Base-by-base conservation (phyloP, 1,139 yeast species). In the Pichia sp. region DNA sequence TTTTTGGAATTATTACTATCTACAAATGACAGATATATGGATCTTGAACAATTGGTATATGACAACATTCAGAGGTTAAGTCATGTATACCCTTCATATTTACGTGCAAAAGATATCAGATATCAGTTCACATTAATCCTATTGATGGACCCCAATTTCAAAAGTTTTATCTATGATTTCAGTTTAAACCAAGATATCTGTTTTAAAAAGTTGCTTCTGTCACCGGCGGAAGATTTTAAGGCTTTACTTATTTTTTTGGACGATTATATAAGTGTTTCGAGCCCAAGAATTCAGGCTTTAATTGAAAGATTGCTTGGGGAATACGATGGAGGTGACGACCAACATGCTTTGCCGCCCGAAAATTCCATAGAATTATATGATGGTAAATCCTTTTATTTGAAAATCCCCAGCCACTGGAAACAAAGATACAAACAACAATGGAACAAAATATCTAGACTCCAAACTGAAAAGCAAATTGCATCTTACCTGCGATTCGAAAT, bases 61-160 rank as follows among this genome's bases (percentile, higher is more conserved):
- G 59, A 56, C 33, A 44, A 54, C 41, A 39, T 56, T 9, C 52
- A 49, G 33, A 41, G 62, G 37, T 40, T 58, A 3, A 36, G 44
- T 7, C 55, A 56, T 41, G 53, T 55, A 3, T 59, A 56, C 44
- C 55, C 59, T 8, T 56, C 61, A 4, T 55, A 49, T 44, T 16
- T 16, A 16, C 23, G 23, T 16, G 23, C 23, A 4, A 38, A 33
- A 28, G 10, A 11, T 5, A n/a, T 39, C 3, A 40, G 47, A 36
- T 31, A 35, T 27, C 36, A 44, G 32, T 39, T 47, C 10, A 41
- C 42, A 1, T 7, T 9, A 5, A 26, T 35, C 2, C 26, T 47
- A 8, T 5, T 35, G 2, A n/a, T 29, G 1, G 38, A 33, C 29
- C 11, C 38, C 3, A 42, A 28, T 11, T 47, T 47, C 29, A 36